Conservation (phyloP, 768 basidiomycete species). For the Xerocomellus chrysenteron region DNA sequence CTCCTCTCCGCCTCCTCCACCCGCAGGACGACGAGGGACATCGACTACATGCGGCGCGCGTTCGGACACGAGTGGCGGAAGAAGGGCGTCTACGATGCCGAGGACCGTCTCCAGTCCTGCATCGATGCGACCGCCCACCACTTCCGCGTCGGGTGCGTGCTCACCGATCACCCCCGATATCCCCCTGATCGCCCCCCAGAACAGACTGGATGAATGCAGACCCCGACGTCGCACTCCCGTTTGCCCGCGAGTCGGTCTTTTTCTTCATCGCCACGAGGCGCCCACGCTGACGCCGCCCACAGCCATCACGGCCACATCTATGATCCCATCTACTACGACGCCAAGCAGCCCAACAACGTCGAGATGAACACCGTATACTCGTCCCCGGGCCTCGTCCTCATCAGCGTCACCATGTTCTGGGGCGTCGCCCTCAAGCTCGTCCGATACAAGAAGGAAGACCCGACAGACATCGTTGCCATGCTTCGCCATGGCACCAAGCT, state of each 20-base stretch:
- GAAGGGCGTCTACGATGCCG: constrained; percentile 51
- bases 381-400: constrained; percentile 51
- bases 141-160: constrained; percentile 46
- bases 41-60: constrained; percentile 65
- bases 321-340: constrained; percentile 61
- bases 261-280: neutral
- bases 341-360: constrained; percentile 51
- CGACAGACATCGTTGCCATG: constrained; percentile 64
- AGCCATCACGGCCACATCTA: constrained; percentile 34
- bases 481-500: constrained; percentile 58
- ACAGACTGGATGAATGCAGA: constrained; percentile 78
- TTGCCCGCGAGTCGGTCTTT: constrained; percentile 55
- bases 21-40: constrained; percentile 58
- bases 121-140: constrained; percentile 52
- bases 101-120: constrained; percentile 53
- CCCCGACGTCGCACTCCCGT: constrained; percentile 68
- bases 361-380: constrained; percentile 56
- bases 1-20: constrained; percentile 38
- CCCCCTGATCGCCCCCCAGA: constrained; percentile 11
- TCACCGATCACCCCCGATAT: neutral
- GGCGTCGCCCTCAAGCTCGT: constrained; percentile 71
- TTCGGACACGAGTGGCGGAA: constrained; percentile 55
- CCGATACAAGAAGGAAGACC: constrained; percentile 61
- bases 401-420: constrained; percentile 72
- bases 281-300: constrained; percentile 8